Evolutionary conservation across 2,329 filamentous ascomycete genomes (phyloP).

Genomic region (Hysterium pulicare): DNA sequence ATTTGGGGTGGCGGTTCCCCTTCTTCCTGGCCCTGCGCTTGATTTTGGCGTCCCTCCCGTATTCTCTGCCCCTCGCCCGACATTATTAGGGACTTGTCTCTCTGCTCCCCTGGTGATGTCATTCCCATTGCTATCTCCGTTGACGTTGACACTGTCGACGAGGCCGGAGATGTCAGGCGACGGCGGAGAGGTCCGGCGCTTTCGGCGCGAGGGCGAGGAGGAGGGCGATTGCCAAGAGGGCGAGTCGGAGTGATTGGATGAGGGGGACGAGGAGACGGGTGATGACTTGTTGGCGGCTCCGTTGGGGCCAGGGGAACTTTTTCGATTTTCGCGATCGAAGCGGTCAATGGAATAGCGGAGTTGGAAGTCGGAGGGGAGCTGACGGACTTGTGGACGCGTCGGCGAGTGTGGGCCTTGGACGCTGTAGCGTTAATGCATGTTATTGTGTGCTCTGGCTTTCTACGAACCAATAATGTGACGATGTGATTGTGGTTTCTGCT

Average conservation of each 20-base stretch:
- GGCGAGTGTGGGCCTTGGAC: slow-evolving; percentile 27
- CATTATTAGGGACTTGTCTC: slow-evolving; percentile 23
- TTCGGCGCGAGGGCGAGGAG: slow-evolving; percentile 29
- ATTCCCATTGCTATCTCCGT: slow-evolving; percentile 28
- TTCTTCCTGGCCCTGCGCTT: slow-evolving; percentile 3
- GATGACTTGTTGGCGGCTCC: slow-evolving; percentile 9
- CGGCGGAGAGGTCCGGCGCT: slow-evolving; percentile 32
- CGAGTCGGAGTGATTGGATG: slow-evolving; percentile 22
- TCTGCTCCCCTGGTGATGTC: slow-evolving; percentile 22
- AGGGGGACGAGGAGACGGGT: slow-evolving; percentile 28
- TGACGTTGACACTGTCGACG: slow-evolving; percentile 31
- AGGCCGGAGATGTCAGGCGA: slow-evolving; percentile 33
- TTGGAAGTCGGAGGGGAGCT: slow-evolving; percentile 26
- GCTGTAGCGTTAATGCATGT: slow-evolving; percentile 34
- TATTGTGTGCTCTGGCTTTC: slow-evolving; percentile 25
- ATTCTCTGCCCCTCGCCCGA: slow-evolving; percentile 9
- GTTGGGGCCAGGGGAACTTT: not conserved
- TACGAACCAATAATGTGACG: slow-evolving; percentile 12
- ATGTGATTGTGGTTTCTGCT: slow-evolving; percentile 5
- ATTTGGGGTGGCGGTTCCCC: slow-evolving; percentile 12
- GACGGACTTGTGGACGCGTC: slow-evolving; percentile 27
- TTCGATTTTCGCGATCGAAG: not conserved
- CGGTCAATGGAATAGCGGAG: not conserved
- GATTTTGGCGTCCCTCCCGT: slow-evolving; percentile 8
- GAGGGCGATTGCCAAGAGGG: slow-evolving; percentile 22